Evolutionary conservation across 1,284 basidiomycete species (phyloP).

Genomic region (Ceratobasidium sp.): DNA sequence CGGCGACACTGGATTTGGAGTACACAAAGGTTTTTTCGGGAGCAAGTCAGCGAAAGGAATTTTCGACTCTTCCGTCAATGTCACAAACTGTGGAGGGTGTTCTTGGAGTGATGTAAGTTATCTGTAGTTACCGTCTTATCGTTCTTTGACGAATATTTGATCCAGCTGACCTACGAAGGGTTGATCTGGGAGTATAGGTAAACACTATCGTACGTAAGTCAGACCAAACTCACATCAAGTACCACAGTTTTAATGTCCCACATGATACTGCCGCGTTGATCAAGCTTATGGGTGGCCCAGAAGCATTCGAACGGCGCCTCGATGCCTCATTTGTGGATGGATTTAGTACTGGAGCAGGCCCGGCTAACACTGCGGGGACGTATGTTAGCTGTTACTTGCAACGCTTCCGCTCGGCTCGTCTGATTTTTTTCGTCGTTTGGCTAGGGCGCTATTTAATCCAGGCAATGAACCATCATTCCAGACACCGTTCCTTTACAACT

Average conservation of each 20-base stretch:
- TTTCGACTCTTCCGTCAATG: slow-evolving; percentile 27
- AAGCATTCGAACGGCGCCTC: slow-evolving; percentile 16
- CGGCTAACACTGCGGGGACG: slow-evolving; percentile 20
- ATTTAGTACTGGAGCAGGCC: slow-evolving; percentile 1
- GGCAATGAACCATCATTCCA: slow-evolving; percentile 24
- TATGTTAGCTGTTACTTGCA: background rate
- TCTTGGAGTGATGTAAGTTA: slow-evolving; percentile 26
- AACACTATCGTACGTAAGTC: background rate
- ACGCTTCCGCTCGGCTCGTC: too few species aligned
- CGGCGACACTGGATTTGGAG: slow-evolving; percentile 1
- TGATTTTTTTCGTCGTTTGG: background rate
- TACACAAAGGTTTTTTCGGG: slow-evolving; percentile 24
- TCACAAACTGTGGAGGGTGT: slow-evolving; percentile 23
- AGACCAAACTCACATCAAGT: background rate
- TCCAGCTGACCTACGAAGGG: slow-evolving; percentile 25
- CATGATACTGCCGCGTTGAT: slow-evolving; percentile 23
- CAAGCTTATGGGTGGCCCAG: slow-evolving; percentile 30
- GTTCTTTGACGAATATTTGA: background rate
- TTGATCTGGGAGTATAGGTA: slow-evolving; percentile 33
- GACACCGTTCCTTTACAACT: slow-evolving; percentile 19
- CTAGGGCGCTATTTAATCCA: slow-evolving; percentile 21
- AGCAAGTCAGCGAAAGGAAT: slow-evolving; percentile 18
- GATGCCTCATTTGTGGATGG: slow-evolving; percentile 15
- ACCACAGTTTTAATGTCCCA: slow-evolving; percentile 15
- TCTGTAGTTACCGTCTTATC: too few species aligned